phyloP scores from a whole-genome alignment of 495 filamentous ascomycete genomes.

The Cercophora samala region DNA sequence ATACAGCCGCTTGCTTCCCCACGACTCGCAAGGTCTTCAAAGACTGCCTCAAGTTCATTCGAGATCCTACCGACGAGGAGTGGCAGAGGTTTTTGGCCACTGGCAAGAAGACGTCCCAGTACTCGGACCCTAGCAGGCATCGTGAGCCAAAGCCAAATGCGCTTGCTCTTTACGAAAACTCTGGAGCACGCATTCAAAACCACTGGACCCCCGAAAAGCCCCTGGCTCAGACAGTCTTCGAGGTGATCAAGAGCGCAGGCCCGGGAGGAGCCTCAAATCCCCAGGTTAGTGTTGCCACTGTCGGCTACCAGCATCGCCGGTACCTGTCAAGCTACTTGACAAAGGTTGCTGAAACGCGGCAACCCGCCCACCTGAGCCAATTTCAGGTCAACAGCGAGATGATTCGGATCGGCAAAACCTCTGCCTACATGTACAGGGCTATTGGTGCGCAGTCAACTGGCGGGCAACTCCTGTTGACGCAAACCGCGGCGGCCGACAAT shows the following conservation, averaged over 20 bases:
- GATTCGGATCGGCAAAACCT: conserved; percentile 42
- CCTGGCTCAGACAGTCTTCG: conserved; percentile 41
- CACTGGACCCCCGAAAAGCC: conserved; percentile 47
- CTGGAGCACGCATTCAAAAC: conserved; percentile 28
- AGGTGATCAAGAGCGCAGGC: conserved; percentile 43
- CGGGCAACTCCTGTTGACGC: background rate
- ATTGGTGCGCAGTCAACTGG: conserved; percentile 1
- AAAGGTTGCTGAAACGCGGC: conserved; percentile 40
- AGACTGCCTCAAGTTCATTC: conserved; percentile 68
- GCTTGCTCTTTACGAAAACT: conserved; percentile 27
- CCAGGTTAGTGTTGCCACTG: conserved; percentile 40
- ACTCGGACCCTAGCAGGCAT: conserved; percentile 30
- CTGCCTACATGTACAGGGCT: conserved; percentile 45
- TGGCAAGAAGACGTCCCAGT: conserved; percentile 38
- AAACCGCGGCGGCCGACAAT: background rate
- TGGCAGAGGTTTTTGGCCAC: conserved; percentile 51
- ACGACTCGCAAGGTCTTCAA: conserved; percentile 47
- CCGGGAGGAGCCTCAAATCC: conserved; percentile 42
- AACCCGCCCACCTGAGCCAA: conserved; percentile 44
- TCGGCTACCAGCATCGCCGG: conserved; percentile 44
- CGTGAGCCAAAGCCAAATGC: conserved; percentile 35
- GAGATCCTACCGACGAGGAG: conserved; percentile 68
- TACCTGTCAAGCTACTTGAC: conserved; percentile 42
- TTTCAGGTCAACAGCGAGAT: conserved; percentile 43
- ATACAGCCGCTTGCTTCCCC: conserved; percentile 59